Evolutionary conservation across 768 basidiomycete species (phyloP).

Genomic region (Tulasnella calospora): DNA sequence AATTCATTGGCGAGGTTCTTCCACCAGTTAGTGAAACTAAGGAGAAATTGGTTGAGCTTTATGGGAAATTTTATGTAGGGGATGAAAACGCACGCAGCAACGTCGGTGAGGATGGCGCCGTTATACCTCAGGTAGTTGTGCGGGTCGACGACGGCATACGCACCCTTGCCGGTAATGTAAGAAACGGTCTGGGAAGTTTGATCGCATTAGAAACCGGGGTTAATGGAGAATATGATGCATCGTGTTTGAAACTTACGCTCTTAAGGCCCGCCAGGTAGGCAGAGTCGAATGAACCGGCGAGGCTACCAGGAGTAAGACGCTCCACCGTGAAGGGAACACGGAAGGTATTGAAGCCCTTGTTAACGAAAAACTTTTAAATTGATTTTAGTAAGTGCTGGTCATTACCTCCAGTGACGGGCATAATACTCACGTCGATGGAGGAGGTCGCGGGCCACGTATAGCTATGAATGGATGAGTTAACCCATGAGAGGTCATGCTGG

Average conservation of each 20-base stretch:
- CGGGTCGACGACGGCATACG: conserved; percentile 51
- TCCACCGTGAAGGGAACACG: conserved; percentile 47
- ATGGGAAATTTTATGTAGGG: too few species aligned
- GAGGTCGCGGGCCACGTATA: conserved; percentile 49
- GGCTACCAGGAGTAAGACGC: conserved; percentile 47
- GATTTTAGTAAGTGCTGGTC: not conserved
- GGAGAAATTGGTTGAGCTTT: not conserved
- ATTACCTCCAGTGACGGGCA: not conserved
- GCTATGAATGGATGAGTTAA: not conserved
- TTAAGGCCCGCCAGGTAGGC: conserved; percentile 51
- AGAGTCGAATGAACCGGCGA: conserved; percentile 46
- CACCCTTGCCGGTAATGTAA: conserved; percentile 59
- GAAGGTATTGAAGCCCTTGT: conserved; percentile 20
- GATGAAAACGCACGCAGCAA: conserved; percentile 35
- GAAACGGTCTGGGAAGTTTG: conserved; percentile 40
- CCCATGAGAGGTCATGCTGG: not conserved
- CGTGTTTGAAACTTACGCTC: conserved; percentile 29
- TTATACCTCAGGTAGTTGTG: conserved; percentile 63
- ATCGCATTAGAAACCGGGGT: conserved; percentile 47
- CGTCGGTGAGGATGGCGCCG: conserved; percentile 47
- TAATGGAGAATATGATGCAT: not conserved
- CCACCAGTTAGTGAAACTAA: conserved; percentile 41
- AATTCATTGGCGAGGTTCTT: conserved; percentile 52
- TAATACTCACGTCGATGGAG: conserved; percentile 39
- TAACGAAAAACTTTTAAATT: conserved; percentile 16